Evolutionary conservation across 805 yeast genomes (phyloP).

Genomic region (Clavispora vitiphila): DNA sequence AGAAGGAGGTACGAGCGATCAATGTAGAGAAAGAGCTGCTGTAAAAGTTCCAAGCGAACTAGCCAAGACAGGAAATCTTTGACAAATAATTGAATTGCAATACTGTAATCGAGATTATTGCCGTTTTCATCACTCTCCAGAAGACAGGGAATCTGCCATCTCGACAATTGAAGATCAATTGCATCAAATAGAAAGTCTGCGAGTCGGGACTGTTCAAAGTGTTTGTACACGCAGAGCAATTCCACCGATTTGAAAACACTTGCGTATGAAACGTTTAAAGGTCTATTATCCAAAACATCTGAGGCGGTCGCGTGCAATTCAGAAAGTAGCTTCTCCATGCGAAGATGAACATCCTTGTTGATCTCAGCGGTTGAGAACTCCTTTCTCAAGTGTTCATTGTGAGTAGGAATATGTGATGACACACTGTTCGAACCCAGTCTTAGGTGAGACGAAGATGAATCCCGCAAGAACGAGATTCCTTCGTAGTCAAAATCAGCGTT

Average conservation of each 20-base stretch:
- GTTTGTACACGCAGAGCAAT: constrained; percentile 26
- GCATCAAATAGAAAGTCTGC: constrained; percentile 16
- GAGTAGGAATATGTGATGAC: too few relatives aligned
- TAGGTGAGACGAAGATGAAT: constrained; percentile 2
- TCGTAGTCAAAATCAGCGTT: neutral
- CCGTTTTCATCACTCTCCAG: neutral
- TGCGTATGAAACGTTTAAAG: constrained; percentile 6
- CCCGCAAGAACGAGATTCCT: neutral
- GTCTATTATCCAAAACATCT: neutral
- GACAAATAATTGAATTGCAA: constrained; percentile 8
- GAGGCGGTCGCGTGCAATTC: neutral
- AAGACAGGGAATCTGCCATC: neutral
- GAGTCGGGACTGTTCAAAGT: constrained; percentile 29
- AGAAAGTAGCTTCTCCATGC: constrained; percentile 1
- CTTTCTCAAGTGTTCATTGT: too few relatives aligned
- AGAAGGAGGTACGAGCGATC: constrained; percentile 32
- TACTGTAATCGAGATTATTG: neutral
- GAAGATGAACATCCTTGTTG: neutral
- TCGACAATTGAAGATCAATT: constrained; percentile 14
- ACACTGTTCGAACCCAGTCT: constrained; percentile 12
- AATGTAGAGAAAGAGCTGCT: constrained; percentile 30
- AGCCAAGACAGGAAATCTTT: constrained; percentile 21
- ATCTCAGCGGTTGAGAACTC: too few relatives aligned
- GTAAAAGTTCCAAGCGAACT: constrained; percentile 17
- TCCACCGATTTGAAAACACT: constrained; percentile 24